These are phyloP conservation scores for Penicillium psychrosexuale DNA, from an alignment of 2,329 filamentous ascomycete genomes.

Conservation along the genomic window DNA sequence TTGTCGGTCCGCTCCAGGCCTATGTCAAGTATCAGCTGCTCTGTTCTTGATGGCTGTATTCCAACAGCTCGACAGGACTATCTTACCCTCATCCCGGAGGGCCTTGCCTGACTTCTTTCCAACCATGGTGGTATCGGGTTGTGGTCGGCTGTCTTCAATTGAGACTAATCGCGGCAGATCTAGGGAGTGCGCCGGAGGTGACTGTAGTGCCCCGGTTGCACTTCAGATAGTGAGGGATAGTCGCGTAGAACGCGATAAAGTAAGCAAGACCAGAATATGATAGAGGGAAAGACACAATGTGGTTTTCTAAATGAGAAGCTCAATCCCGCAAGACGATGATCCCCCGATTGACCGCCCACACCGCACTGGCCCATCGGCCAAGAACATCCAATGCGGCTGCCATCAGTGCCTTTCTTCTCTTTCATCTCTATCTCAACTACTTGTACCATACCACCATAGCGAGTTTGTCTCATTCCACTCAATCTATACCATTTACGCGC, in stretches of 20 bases:
- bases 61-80: neutral
- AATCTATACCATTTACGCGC: neutral
- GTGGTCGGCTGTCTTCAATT: conserved; percentile 6
- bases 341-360: conserved; percentile 27
- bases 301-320: conserved; percentile 10
- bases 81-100: conserved; percentile 57
- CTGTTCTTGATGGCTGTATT: conserved; percentile 5
- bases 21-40: conserved; percentile 39
- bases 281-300: conserved; percentile 2
- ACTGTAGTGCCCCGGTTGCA: neutral
- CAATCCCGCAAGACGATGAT: conserved; percentile 9
- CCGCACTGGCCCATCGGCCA: conserved; percentile 22
- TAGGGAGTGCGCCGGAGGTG: conserved; percentile 13
- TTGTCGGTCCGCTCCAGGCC: conserved; percentile 96
- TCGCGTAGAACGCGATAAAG: neutral
- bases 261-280: neutral
- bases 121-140: conserved; percentile 51
- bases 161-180: conserved; percentile 11
- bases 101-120: conserved; percentile 65
- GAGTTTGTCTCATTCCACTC: neutral
- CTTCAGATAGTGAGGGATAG: neutral
- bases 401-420: conserved; percentile 15
- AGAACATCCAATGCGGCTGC: conserved; percentile 20
- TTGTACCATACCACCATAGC: conserved; percentile 2
- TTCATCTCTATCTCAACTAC: conserved; percentile 2